These are phyloP conservation scores for Endotrypanum monterogeii DNA, from an alignment of 208 protist species.

Conservation along the genomic window DNA sequence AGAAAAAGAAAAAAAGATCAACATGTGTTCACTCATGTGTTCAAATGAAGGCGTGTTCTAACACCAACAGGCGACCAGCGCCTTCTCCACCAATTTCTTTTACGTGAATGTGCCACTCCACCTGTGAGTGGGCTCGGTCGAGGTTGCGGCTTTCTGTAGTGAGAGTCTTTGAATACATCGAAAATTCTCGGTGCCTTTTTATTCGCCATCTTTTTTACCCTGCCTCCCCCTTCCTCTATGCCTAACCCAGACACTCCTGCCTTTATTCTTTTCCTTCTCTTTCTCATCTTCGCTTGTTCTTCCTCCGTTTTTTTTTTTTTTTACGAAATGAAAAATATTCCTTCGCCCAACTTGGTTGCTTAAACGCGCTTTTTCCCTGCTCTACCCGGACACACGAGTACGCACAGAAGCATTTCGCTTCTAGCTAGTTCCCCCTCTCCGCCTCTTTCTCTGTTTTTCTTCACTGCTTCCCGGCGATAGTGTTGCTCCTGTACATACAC, in stretches of 20 bases:
- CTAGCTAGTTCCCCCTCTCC: background rate
- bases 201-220: background rate
- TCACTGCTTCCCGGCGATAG: background rate
- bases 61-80: background rate
- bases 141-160: background rate
- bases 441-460: background rate
- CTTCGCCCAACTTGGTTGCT: no score
- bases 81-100: background rate
- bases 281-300: background rate
- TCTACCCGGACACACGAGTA: background rate
- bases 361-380: no score
- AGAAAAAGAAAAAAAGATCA: no score
- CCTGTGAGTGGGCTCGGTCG: background rate
- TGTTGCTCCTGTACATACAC: constrained; percentile 6
- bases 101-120: background rate
- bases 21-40: no score
- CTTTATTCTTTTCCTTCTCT: background rate
- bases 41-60: background rate
- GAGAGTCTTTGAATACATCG: no score
- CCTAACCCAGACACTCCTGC: background rate
- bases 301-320: background rate
- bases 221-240: background rate
- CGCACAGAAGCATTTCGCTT: background rate
- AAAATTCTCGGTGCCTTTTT: background rate
- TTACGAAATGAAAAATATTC: no score